Evolutionary conservation across 352 stramenopile genomes (phyloP).

Genomic region (Pythium grandisporangium): DNA sequence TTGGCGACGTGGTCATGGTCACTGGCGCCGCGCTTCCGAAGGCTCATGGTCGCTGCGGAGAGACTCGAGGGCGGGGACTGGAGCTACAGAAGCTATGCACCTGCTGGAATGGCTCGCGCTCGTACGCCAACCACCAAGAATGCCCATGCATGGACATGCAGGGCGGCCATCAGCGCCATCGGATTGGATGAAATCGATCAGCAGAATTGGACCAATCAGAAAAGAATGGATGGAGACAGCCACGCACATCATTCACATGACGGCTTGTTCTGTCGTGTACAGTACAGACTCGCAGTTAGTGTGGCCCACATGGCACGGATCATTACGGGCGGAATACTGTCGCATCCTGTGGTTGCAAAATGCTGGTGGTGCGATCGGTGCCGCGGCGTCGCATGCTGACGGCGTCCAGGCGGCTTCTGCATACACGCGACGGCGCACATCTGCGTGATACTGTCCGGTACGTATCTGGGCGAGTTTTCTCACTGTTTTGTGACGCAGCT

Average conservation of each 20-base stretch:
- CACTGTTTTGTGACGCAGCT: not conserved
- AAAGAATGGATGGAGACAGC: too few species aligned
- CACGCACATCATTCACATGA: too few species aligned
- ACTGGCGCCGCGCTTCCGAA: constrained; percentile 61
- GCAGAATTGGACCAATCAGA: constrained; percentile 13
- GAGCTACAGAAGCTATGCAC: too few species aligned
- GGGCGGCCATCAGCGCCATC: constrained; percentile 3
- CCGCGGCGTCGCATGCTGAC: not conserved
- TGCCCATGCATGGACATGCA: too few species aligned
- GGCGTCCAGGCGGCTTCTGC: constrained; percentile 2
- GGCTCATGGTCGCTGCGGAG: constrained; percentile 32
- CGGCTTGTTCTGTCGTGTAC: constrained; percentile 9
- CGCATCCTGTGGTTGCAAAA: too few species aligned
- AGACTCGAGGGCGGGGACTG: not conserved
- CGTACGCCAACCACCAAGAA: too few species aligned
- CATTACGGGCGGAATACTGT: too few species aligned
- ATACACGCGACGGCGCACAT: constrained; percentile 18
- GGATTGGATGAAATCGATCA: constrained; percentile 22
- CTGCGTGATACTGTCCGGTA: constrained; percentile 40
- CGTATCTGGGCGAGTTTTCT: not conserved
- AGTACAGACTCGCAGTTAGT: constrained; percentile 2
- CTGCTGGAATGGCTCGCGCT: too few species aligned
- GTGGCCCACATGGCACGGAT: constrained; percentile 15
- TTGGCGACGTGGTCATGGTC: constrained; percentile 38
- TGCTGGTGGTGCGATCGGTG: constrained; percentile 22